Evolutionary conservation across 192 early-diverging fungal genomes (phyloP), one percentile per base, ranked within the genome.

Genomic region (Coemansia sp.): DNA sequence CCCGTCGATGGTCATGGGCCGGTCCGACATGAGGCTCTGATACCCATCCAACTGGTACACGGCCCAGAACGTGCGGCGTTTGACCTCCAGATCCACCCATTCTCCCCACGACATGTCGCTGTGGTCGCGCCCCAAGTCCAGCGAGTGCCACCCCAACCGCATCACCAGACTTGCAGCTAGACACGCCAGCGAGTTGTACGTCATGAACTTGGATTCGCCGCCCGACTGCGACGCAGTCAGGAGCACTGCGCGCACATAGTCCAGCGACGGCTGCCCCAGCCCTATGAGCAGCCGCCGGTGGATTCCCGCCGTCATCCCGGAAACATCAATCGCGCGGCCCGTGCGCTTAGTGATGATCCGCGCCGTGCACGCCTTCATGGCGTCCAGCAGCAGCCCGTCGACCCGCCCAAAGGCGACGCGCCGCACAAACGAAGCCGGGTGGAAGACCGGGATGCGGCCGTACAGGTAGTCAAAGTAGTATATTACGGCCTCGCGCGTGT

Each of bases 21-120:
- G 67, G 40, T 71, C 67, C 26, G 67, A 56, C 43, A 71, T 36
- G 25, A 64, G 39, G 27, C 60, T 45, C 51, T 71, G 61, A 56
- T 71, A 64, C 60, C 67, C 56, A 47, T 71, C 67, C 12, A 60
- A 34, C 60, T 71, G 67, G 56, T 71, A 71, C 29, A 60, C 60
- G 2, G 54, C 60, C 67, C 67, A 71, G 44, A 64, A 71, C n/a
- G 67, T 71, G 36, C 67, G 67, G 11, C 67, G 51, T 45, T 64
- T 55, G 29, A 52, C 46, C 41, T 71, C 67, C 34, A 54, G 48
- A 14, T 35, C 37, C 8, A 64, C 56, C 67, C 67, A 71, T 52
- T 51, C 32, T 1, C 47, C 52, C 67, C 67, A 71, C 42, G 56
- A 9, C 20, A 48, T 4, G 12, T 33, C 30, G 4, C 56, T 56